Base-by-base conservation (phyloP, 1,139 yeast species). In the Lodderomyces jiufengensis region DNA sequence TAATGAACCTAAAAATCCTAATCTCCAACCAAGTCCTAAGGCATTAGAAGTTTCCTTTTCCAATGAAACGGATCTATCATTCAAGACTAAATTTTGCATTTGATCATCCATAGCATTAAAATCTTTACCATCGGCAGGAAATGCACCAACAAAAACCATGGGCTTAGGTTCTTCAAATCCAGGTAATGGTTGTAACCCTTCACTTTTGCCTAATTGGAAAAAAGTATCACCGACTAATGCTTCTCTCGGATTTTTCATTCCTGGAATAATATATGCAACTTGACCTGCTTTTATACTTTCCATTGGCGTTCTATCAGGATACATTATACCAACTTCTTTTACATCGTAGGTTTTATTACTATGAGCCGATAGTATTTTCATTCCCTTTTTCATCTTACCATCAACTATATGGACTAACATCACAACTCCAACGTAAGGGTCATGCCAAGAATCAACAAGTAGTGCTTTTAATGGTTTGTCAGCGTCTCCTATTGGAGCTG, bases 141-240 rank as follows among this genome's bases (percentile, higher is more conserved):
- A 92, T 0, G 98, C 98, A 7, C 98, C 98, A 30, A 92, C 95
- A 58, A 90, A 92, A 5, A 92, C 97, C 97, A 92, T 92, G 1
- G 98, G 97, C 56, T 92, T 90, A 1, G 95, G 90, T 49, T 87
- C 97, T 57, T 90, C 97, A 58, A 92, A 92, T 0, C 97, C 97
- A 1, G 95, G 96, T 21, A 92, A 66, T 1, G 96, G 82, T 40
- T 80, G 84, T 2, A 85, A 78, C 0, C 70, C 70, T 31, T 71
- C 73, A 36, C 70, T 75, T 21, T 75, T 70, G 2, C 85, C 86
- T n/a, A 70, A 66, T 40, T 77, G 80, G 72, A 80, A 78, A 46
- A 87, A 75, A 0, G 98, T 92, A 55, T 92, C 98, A 27, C 98
- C 98, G 40, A 90, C 82, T 52, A 82, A 73, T 1, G 96, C 97